phyloP scores from a whole-genome alignment of 805 yeast genomes.

The Saturnispora bothae region DNA sequence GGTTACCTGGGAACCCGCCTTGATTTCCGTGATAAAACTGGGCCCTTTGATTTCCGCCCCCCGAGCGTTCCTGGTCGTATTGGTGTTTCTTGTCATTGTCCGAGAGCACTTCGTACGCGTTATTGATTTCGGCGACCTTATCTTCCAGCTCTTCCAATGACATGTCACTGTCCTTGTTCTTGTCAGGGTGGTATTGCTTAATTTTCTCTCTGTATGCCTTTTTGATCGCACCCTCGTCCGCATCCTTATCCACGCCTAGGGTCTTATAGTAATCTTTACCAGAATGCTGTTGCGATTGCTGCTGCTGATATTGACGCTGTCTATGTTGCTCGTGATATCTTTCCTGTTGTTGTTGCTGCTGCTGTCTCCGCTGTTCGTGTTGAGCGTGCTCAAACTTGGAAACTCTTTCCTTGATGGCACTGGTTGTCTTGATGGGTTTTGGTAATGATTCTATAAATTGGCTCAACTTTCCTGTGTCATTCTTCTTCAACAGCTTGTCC shows the following conservation, averaged over 20 bases:
- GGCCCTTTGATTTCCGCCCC: conserved; percentile 7
- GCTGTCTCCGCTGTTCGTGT: conserved; percentile 24
- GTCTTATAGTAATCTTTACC: conserved; percentile 66
- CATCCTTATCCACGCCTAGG: conserved; percentile 54
- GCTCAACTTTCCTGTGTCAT: conserved; percentile 30
- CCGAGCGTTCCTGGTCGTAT: conserved; percentile 40
- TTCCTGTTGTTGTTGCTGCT: conserved; percentile 37
- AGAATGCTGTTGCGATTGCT: conserved; percentile 25
- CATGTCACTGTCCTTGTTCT: conserved; percentile 54
- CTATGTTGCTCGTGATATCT: conserved; percentile 31
- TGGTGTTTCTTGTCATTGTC: conserved; percentile 51
- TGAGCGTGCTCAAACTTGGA: conserved; percentile 12
- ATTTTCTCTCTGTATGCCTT: conserved; percentile 73
- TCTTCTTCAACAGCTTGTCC: conserved; percentile 14
- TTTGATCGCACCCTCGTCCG: conserved; percentile 63
- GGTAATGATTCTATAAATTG: conserved; percentile 27
- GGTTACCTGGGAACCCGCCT: not conserved
- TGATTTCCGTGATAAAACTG: not conserved
- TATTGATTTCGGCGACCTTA: conserved; percentile 86
- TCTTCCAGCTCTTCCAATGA: conserved; percentile 60
- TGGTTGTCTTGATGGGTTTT: conserved; percentile 30
- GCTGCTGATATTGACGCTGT: conserved; percentile 23
- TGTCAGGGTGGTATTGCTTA: conserved; percentile 86
- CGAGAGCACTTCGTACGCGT: conserved; percentile 80
- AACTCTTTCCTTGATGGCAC: conserved; percentile 26